Base-by-base conservation (phyloP, 2,329 filamentous ascomycete species). In the Aspergillus pseudoviridinutans region DNA sequence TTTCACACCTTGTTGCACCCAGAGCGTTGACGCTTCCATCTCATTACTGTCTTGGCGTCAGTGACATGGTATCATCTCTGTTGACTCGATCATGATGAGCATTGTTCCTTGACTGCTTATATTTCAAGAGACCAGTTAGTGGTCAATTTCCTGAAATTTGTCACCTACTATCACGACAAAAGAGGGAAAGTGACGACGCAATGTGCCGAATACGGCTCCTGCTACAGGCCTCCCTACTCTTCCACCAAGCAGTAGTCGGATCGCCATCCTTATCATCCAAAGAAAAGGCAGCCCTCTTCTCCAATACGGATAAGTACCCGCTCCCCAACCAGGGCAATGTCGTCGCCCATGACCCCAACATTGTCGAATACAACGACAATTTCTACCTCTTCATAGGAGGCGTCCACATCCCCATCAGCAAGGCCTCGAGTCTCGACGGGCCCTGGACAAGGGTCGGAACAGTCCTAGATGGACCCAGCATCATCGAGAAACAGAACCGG, bases 331-430 rank as follows among this genome's bases (percentile, higher is more conserved):
- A 55, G 27, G 69, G 69, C 20, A 57, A 73, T 22, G n/a, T 71
- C 20, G 42, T 32, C n/a, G 65, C 54, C 2, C 72, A 74, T 50
- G 72, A 75, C 50, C 72, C 72, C 7, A 73, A 68, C 42, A 70
- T 75, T 20, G 4, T 75, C 24, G 49, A 62, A 3, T 55, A 66
- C 44, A 55, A 74, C n/a, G 61, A 60, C 35, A 29, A 55, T 24
- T 74, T 66, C 57, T 75, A 75, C 54, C 64, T 74, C 29, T 74
- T 74, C 60, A 70, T 67, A 50, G 70, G 70, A 8, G 72, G 68
- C 8, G 47, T 64, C 5, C 55, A 66, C 50, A 50, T 74, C 12
- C 66, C 66, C 5, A 60, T 68, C 14, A 64, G 61, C 60, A 68
- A 65, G 38, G 55, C 71, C 1, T 29, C 60, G 9, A 66, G 57